A percentile compares a stretch with the other conserved stretches of the same genome.
Conservation (phyloP, 1,284 basidiomycete genomes). For the Neolentinus lepideus region DNA sequence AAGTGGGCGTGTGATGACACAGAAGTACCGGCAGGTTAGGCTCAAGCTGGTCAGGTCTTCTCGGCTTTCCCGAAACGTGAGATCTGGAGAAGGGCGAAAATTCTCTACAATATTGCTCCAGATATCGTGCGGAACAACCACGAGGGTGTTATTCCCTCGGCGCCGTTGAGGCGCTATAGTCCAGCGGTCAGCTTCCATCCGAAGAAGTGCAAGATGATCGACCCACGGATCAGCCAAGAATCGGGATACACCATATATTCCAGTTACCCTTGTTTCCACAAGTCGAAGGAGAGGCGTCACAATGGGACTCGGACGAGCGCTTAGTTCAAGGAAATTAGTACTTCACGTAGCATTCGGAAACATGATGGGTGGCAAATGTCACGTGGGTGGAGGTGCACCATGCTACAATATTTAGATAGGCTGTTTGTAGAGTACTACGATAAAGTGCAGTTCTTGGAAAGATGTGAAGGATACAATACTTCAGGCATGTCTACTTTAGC, state of each 20-base stretch:
- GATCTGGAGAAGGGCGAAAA: not conserved
- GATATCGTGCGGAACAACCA: not conserved
- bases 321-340: too few relatives aligned
- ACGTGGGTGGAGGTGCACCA: too few relatives aligned
- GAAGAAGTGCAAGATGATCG: not conserved
- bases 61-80: not conserved
- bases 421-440: too few relatives aligned
- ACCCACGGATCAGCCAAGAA: not conserved
- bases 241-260: not conserved
- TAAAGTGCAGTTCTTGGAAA: too few relatives aligned
- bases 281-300: too few relatives aligned
- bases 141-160: not conserved
- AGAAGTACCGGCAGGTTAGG: not conserved
- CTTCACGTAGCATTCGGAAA: too few relatives aligned
- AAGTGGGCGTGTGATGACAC: not conserved
- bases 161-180: not conserved
- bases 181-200: not conserved
- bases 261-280: too few relatives aligned
- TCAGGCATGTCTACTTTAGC: too few relatives aligned
- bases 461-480: too few relatives aligned
- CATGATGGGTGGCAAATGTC: too few relatives aligned
- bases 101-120: not conserved
- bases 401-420: too few relatives aligned
- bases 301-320: too few relatives aligned
- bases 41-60: not conserved